Conservation (phyloP, 2,329 filamentous ascomycete species). For the Colletotrichum cordylinicola region DNA sequence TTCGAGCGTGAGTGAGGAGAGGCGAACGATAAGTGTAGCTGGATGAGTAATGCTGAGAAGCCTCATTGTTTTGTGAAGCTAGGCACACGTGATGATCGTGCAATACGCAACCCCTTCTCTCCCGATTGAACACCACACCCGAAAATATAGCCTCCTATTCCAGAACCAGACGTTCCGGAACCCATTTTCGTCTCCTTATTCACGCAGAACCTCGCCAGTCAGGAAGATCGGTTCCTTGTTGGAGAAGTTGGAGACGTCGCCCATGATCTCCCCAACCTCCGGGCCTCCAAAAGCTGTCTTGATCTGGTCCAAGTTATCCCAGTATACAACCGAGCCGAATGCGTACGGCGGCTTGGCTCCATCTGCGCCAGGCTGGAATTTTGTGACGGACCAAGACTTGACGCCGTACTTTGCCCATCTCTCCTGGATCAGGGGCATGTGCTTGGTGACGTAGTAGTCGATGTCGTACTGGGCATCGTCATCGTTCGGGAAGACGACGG, state of each 20-base stretch:
- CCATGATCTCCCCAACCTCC: background rate
- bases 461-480: background rate
- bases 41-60: background rate
- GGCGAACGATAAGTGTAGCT: background rate
- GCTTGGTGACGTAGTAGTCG: background rate
- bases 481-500: background rate
- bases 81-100: background rate
- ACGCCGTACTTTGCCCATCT: background rate
- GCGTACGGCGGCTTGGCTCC: background rate
- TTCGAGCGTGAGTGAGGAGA: background rate
- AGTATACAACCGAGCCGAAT: background rate
- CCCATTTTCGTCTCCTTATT: background rate
- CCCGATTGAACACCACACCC: background rate
- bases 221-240: background rate
- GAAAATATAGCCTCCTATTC: background rate
- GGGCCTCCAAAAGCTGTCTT: background rate
- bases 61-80: background rate
- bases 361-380: background rate
- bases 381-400: background rate
- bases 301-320: background rate
- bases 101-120: background rate
- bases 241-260: background rate
- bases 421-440: background rate
- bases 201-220: background rate
- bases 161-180: background rate